Evolutionary conservation across 768 basidiomycete genomes (phyloP), one percentile per base, ranked within the genome.

Genomic region (Boletus insuetus): DNA sequence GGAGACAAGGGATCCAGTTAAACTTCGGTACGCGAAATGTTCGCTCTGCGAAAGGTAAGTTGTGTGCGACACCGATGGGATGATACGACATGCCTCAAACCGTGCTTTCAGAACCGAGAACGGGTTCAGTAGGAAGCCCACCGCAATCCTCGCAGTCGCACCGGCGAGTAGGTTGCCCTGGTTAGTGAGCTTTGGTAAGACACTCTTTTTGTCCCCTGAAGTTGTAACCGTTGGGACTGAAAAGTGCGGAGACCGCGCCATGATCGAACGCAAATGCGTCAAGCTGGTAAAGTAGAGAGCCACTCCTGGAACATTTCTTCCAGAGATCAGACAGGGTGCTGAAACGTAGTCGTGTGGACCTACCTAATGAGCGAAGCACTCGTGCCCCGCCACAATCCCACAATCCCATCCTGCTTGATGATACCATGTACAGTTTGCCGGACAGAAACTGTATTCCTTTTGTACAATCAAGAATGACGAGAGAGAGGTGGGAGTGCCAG

Each of bases 81-180:
- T 22, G n/a, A 19, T n/a, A 8, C 20, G 11, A 65, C 80, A 40
- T 35, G 88, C 94, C 83, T 98, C 95, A 60, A 87, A 95, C 20
- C 94, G 84, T 22, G 93, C 91, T 74, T 98, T 98, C 44, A 97
- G 74, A 17, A 98, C 85, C 6, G 95, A 87, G 61, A 97, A 85
- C 0, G 95, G 95, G 67, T 95, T 98, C 56, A 98, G 66, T 2
- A 94, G 54, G 63, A 95, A 83, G 2, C 95, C 94, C 2, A 96
- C 88, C 1, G 73, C 77, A 12, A 92, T 83, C 56, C 95, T 83
- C 1, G 89, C 83, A 1, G 87, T 82, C 0, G 92, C 94, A 3
- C 95, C 95, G 0, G 94, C 86, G 16, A 95, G 54, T 0, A 97
- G 77, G 69, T 98, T 97, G 3, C 94, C 94, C 63, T 84, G 78